phyloP scores from a whole-genome alignment of 805 yeast genomes.

The Tetrapisispora namnaoensis region DNA sequence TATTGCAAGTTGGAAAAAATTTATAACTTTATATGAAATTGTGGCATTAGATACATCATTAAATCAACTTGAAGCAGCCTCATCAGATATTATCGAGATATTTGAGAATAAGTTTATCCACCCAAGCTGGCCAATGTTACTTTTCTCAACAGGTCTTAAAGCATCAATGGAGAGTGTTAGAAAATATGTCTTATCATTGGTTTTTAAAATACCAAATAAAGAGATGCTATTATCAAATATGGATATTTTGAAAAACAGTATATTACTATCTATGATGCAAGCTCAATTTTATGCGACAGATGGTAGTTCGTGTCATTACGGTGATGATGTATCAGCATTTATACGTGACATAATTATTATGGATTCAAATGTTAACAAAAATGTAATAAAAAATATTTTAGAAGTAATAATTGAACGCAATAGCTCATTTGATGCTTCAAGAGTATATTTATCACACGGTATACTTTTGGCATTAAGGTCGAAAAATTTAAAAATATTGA shows the following conservation, averaged over 20 bases:
- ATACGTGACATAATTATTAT: constrained; percentile 17
- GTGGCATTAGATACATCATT: constrained; percentile 76
- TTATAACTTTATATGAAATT: constrained; percentile 65
- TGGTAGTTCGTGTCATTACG: constrained; percentile 44
- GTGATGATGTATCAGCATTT: constrained; percentile 40
- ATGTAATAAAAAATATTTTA: constrained; percentile 31
- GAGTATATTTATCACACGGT: constrained; percentile 52
- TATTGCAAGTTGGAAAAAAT: constrained; percentile 55
- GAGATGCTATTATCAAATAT: constrained; percentile 37
- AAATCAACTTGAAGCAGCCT: constrained; percentile 77
- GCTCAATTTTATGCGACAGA: constrained; percentile 51
- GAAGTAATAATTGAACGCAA: constrained; percentile 38
- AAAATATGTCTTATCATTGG: constrained; percentile 45
- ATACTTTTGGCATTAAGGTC: constrained; percentile 41
- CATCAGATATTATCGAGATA: constrained; percentile 47
- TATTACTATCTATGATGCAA: constrained; percentile 51
- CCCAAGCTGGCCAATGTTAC: constrained; percentile 60
- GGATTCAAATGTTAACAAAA: background rate
- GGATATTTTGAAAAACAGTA: constrained; percentile 29
- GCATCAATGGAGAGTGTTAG: constrained; percentile 74
- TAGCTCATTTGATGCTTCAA: constrained; percentile 58
- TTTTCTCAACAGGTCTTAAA: constrained; percentile 66
- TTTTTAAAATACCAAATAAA: constrained; percentile 44
- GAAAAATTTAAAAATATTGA: constrained; percentile 12
- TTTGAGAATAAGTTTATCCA: constrained; percentile 47